Conservation (phyloP, 75 land plant genomes). For the Picea sitchensis region DNA sequence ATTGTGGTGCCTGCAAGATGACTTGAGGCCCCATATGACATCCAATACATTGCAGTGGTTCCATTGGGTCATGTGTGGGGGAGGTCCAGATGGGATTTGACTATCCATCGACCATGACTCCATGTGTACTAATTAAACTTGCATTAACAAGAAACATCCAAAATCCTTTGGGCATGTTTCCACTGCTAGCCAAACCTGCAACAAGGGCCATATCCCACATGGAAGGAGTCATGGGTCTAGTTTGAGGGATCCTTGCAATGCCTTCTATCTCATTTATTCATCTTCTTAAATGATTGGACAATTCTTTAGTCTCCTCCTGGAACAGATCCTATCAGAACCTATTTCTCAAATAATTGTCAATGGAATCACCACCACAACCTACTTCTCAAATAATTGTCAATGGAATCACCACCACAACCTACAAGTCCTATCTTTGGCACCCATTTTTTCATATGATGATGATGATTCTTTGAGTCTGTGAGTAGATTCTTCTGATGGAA, state of each 20-base stretch:
- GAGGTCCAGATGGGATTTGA: constrained; percentile 70
- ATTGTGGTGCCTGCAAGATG: constrained; percentile 11
- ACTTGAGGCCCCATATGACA: constrained; percentile 25
- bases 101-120: constrained; percentile 35
- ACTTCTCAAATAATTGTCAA: constrained; percentile 41
- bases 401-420: constrained; percentile 17
- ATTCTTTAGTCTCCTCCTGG: constrained; percentile 46
- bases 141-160: constrained; percentile 81
- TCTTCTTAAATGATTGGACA: constrained; percentile 20
- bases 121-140: constrained; percentile 30
- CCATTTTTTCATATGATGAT: not conserved
- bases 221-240: no score
- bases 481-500: constrained; percentile 48
- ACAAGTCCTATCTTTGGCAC: constrained; percentile 27
- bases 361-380: no score
- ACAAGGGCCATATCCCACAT: constrained; percentile 54
- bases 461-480: constrained; percentile 23
- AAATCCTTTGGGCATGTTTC: constrained; percentile 46
- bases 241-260: no score
- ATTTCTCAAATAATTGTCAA: no score
- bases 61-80: constrained; percentile 26
- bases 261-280: constrained; percentile 16
- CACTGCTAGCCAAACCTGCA: constrained; percentile 27
- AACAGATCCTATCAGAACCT: no score
- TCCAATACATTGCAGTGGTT: constrained; percentile 41